These are phyloP conservation scores for Copromyces sp. DNA, from an alignment of 495 filamentous ascomycete genomes.

Conservation along the genomic window DNA sequence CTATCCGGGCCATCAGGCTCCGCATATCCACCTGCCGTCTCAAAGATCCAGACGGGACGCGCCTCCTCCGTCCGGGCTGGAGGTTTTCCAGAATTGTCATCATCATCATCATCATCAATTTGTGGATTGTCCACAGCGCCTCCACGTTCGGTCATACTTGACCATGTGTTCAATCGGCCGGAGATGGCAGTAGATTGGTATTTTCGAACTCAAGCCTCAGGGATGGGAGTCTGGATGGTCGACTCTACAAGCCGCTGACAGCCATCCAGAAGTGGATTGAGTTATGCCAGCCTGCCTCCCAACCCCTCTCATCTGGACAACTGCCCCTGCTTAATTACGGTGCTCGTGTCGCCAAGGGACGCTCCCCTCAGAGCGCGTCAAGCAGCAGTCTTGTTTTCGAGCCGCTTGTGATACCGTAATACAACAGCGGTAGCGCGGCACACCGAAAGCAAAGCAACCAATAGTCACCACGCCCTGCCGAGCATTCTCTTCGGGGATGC, in stretches of 20 bases:
- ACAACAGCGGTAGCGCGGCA: slow-evolving; percentile 16
- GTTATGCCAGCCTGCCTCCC: background rate
- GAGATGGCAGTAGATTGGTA: background rate
- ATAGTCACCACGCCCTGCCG: slow-evolving; percentile 6
- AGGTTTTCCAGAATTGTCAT: background rate
- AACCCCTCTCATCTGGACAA: background rate
- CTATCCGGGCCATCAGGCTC: background rate
- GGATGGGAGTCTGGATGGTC: background rate
- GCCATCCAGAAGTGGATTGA: background rate
- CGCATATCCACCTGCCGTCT: background rate
- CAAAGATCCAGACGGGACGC: background rate
- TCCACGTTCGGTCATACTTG: background rate
- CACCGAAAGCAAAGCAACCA: slow-evolving; percentile 8
- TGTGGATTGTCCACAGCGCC: background rate
- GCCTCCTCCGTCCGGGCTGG: background rate
- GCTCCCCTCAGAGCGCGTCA: background rate
- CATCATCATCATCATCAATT: background rate
- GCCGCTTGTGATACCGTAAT: slow-evolving; percentile 7
- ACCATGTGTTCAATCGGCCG: background rate
- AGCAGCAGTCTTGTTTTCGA: background rate
- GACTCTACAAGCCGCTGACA: background rate
- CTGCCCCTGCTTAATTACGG: slow-evolving; percentile 4
- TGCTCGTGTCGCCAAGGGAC: background rate
- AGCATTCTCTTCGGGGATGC: background rate
- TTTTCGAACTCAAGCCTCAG: too few relatives aligned